Percentiles rank a stretch among this genome's conserved stretches.
Conservation (phyloP, 345 rosid species). For the Bruguiera parviflora region DNA sequence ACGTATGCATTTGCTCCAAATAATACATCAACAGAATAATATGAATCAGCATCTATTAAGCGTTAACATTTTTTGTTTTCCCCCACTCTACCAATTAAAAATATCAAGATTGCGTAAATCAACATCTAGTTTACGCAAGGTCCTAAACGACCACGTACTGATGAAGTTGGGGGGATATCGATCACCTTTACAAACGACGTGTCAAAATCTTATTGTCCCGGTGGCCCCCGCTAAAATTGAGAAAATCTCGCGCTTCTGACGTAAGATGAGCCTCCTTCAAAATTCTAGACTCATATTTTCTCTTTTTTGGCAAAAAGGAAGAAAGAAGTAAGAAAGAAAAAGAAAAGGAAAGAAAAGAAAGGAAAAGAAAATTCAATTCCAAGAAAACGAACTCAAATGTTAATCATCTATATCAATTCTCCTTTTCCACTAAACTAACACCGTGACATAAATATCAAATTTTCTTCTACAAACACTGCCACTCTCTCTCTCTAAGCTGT, state of each 20-base stretch:
- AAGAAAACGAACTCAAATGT: too few relatives aligned
- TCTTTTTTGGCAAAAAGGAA: constrained; percentile 12
- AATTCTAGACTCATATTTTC: constrained; percentile 23
- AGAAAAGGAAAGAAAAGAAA: neutral
- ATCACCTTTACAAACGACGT: constrained; percentile 22
- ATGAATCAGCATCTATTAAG: too few relatives aligned
- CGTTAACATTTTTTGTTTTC: too few relatives aligned
- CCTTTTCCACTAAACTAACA: neutral
- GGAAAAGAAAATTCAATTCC: too few relatives aligned
- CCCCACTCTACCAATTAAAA: too few relatives aligned
- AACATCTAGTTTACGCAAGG: too few relatives aligned
- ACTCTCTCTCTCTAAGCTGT: neutral
- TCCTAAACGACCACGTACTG: too few relatives aligned
- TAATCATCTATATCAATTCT: neutral
- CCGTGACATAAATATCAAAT: neutral
- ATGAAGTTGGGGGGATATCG: too few relatives aligned
- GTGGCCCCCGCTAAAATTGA: constrained; percentile 10
- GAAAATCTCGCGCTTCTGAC: constrained; percentile 6
- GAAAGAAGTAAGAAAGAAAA: neutral
- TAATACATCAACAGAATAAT: too few relatives aligned
- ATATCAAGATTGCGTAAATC: too few relatives aligned
- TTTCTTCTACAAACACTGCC: neutral
- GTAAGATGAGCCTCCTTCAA: constrained; percentile 35
- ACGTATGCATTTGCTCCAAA: too few relatives aligned
- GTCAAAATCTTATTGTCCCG: constrained; percentile 17